These are phyloP conservation scores for Amanita polypyramis DNA, from an alignment of 768 basidiomycete genomes.

Conservation along the genomic window DNA sequence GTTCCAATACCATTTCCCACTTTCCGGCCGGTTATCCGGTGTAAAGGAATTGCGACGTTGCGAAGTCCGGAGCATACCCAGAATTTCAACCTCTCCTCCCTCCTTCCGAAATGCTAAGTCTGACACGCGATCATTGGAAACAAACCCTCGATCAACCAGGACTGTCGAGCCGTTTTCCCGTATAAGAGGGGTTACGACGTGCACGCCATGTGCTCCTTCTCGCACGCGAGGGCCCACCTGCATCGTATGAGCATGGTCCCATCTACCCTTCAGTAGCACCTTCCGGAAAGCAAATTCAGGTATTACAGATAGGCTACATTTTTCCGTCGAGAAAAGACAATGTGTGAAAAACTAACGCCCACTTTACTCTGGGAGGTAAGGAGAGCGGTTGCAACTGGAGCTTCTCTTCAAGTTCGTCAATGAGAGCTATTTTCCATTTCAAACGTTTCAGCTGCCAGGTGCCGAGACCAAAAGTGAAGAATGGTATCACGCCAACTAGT, in stretches of 20 bases:
- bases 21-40: slow-evolving; percentile 74
- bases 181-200: slow-evolving; percentile 79
- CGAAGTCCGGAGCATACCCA: slow-evolving; percentile 81
- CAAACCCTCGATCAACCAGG: slow-evolving; percentile 88
- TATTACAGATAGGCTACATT: slow-evolving; percentile 49
- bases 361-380: slow-evolving; percentile 86
- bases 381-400: slow-evolving; percentile 66
- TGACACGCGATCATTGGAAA: slow-evolving; percentile 41
- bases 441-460: slow-evolving; percentile 91
- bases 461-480: slow-evolving; percentile 85
- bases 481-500: slow-evolving; percentile 74
- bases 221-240: slow-evolving; percentile 79
- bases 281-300: slow-evolving; percentile 88
- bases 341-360: slow-evolving; percentile 20
- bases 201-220: slow-evolving; percentile 81
- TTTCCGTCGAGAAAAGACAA: slow-evolving; percentile 7
- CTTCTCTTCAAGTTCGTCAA: slow-evolving; percentile 90
- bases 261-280: slow-evolving; percentile 67
- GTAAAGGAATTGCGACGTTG: slow-evolving; percentile 72
- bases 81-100: slow-evolving; percentile 53
- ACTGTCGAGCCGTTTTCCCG: slow-evolving; percentile 76
- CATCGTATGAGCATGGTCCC: slow-evolving; percentile 73
- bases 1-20: slow-evolving; percentile 87
- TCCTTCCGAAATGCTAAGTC: slow-evolving; percentile 24
- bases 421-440: slow-evolving; percentile 90